Percentiles rank a stretch among this genome's conserved stretches.
phyloP scores from a whole-genome alignment of 208 protist species.

The Crithidia thermophila region DNA sequence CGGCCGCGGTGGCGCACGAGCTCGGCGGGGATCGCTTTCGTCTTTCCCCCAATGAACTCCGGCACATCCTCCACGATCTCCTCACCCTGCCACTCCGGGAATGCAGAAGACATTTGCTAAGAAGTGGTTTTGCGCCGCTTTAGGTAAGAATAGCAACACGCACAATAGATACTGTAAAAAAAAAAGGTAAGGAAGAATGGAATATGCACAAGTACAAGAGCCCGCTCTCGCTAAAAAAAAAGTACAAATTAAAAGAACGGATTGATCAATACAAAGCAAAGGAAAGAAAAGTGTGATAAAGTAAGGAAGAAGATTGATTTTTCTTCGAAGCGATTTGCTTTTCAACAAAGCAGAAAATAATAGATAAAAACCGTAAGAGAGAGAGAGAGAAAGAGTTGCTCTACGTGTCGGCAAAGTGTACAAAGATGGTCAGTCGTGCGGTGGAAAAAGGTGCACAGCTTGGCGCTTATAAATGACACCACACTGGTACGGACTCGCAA shows the following conservation, averaged over 20 bases:
- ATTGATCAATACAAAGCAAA: background rate
- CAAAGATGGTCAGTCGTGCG: no score
- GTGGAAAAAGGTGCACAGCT: no score
- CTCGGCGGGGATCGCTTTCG: conserved; percentile 11
- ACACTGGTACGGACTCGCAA: no score
- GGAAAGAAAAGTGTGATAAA: background rate
- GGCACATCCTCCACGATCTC: conserved; percentile 51
- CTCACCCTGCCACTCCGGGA: conserved; percentile 31
- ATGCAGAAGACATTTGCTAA: conserved; percentile 6
- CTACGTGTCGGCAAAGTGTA: no score
- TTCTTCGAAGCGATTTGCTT: no score
- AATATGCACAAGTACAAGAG: background rate
- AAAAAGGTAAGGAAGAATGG: background rate
- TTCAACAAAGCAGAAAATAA: no score
- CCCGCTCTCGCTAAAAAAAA: no score
- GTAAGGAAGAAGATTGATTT: background rate
- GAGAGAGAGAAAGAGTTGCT: no score
- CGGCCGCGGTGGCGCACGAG: conserved; percentile 22
- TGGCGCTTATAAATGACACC: no score
- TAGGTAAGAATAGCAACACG: background rate
- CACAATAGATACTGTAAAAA: background rate
- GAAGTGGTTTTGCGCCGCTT: background rate
- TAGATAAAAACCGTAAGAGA: no score
- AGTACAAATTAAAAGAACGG: background rate
- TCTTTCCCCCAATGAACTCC: conserved; percentile 38